Percentiles rank a stretch among this genome's conserved stretches.
These are phyloP conservation scores for Eutrema japonicum DNA, from an alignment of 345 rosid species.

Conservation along the genomic window DNA sequence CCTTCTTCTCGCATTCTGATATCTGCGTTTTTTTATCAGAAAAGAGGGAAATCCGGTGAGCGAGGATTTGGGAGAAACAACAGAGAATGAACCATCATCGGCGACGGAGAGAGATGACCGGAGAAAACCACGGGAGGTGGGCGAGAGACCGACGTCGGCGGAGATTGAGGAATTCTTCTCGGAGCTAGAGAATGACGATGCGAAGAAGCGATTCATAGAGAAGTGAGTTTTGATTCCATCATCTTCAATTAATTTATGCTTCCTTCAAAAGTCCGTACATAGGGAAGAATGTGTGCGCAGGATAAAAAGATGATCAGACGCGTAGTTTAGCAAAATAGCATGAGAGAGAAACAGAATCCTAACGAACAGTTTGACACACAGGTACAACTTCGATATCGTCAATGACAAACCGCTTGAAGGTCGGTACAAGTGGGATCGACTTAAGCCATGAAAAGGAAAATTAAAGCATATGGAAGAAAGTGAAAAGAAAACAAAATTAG, in stretches of 20 bases:
- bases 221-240: constrained; percentile 47
- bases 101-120: constrained; percentile 11
- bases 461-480: constrained; percentile 2
- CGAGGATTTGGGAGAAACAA: constrained; percentile 38
- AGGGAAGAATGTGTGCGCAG: constrained; percentile 45
- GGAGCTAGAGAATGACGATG: constrained; percentile 46
- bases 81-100: constrained; percentile 36
- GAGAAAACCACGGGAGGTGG: constrained; percentile 25
- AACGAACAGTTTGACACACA: constrained; percentile 53
- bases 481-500: background rate
- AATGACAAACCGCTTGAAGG: constrained; percentile 73
- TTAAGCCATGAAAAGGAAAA: constrained; percentile 41
- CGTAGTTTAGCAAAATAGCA: constrained; percentile 38
- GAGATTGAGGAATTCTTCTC: constrained; percentile 55
- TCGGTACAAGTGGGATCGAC: constrained; percentile 69
- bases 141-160: constrained; percentile 39
- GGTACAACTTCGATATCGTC: constrained; percentile 77
- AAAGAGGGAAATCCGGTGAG: constrained; percentile 43
- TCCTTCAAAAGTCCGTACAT: constrained; percentile 22
- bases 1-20: constrained; percentile 1
- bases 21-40: constrained; percentile 27
- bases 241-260: background rate
- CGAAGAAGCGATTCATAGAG: constrained; percentile 51
- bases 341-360: constrained; percentile 40
- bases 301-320: constrained; percentile 43